Evolutionary conservation across 192 early-diverging fungal genomes (phyloP).

Genomic region (Allomyces macrogynus): DNA sequence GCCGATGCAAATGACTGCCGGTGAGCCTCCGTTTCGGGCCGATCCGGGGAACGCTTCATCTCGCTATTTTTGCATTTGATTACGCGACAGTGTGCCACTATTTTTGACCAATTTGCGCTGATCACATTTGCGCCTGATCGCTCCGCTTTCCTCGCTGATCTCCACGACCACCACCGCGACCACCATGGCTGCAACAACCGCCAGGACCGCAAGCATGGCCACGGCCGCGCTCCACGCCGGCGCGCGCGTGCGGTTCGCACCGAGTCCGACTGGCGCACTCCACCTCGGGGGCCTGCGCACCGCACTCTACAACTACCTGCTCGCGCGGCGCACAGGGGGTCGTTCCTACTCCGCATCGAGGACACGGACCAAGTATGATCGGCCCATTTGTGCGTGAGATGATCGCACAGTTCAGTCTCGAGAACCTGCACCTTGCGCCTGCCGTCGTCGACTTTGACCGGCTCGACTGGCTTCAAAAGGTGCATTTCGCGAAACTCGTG

Average conservation of each 20-base stretch:
- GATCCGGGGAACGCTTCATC: no score
- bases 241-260: constrained; percentile 74
- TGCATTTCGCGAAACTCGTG: not conserved
- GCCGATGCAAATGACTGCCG: no score
- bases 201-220: no score
- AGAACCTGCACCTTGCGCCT: not conserved
- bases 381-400: no score
- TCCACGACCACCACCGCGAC: no score
- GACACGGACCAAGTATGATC: constrained; percentile 61
- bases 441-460: not conserved
- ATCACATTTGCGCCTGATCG: no score
- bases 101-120: no score
- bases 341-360: constrained; percentile 75
- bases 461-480: not conserved
- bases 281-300: constrained; percentile 86
- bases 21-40: no score
- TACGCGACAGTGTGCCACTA: no score
- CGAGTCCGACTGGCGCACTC: constrained; percentile 77
- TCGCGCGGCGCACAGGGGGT: constrained; percentile 53
- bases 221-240: constrained; percentile 1
- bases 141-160: no score
- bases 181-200: no score
- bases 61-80: no score
- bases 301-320: constrained; percentile 73
- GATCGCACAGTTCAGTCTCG: not conserved